Conservation (phyloP, 1,284 basidiomycete species). For the Boletus semigastroideus region DNA sequence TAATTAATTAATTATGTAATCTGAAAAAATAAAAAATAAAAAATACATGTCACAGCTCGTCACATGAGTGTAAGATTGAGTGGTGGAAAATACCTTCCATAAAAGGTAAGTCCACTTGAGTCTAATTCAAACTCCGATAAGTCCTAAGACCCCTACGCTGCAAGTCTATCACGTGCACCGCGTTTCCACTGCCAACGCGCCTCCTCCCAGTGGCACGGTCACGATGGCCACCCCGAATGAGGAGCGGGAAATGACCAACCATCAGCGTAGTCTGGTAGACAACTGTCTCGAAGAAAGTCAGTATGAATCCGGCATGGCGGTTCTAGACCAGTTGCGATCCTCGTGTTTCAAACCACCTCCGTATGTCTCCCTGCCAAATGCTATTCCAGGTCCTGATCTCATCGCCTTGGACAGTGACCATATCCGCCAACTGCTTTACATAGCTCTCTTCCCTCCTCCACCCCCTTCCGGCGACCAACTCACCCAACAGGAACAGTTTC, state of each 20-base stretch:
- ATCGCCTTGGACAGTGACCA: conserved; percentile 42
- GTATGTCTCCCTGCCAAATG: conserved; percentile 39
- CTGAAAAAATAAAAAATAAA: no score
- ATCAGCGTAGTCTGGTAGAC: conserved; percentile 62
- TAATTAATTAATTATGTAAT: no score
- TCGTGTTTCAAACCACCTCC: conserved; percentile 50
- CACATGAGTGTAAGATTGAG: no score
- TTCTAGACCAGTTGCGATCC: conserved; percentile 59
- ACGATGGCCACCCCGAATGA: conserved; percentile 16
- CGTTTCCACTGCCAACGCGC: conserved; percentile 18
- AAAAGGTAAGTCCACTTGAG: no score
- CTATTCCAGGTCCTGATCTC: conserved; percentile 11
- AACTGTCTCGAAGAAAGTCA: conserved; percentile 72
- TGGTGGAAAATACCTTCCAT: no score
- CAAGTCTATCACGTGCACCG: conserved; percentile 26
- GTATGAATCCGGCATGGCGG: conserved; percentile 60
- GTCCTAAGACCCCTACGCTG: background rate
- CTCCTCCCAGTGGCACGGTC: background rate
- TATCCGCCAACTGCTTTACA: conserved; percentile 65
- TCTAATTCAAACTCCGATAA: no score
- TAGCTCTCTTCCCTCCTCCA: conserved; percentile 58
- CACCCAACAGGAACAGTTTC: conserved; percentile 41
- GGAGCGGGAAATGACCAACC: conserved; percentile 53
- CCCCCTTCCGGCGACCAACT: conserved; percentile 32
- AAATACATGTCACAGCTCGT: no score